Conservation (phyloP, 108 stramenopile genomes). For the Parietichytrium sp. region DNA sequence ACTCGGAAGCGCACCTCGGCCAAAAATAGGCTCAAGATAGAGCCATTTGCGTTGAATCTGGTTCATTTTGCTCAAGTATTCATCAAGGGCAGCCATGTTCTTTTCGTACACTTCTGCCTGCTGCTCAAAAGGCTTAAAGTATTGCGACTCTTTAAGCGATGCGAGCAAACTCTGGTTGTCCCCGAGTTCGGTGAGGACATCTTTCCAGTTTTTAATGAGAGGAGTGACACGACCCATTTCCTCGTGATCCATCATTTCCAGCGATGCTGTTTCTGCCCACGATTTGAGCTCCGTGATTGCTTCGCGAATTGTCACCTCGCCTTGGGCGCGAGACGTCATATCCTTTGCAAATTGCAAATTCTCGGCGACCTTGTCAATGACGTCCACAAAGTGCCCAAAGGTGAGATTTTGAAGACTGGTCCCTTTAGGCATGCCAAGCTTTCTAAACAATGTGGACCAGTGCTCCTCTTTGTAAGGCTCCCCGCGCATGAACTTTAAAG, state of each 20-base stretch:
- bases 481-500: conserved; percentile 64
- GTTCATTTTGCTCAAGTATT: conserved; percentile 41
- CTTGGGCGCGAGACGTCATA: conserved; percentile 62
- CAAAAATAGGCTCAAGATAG: conserved; percentile 71
- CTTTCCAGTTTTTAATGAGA: conserved; percentile 68
- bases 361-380: conserved; percentile 40
- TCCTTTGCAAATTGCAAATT: conserved; percentile 65
- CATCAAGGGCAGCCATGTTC: conserved; percentile 43
- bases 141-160: conserved; percentile 64
- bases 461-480: conserved; percentile 71
- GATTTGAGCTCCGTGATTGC: conserved; percentile 64
- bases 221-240: conserved; percentile 50
- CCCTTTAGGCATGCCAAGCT: conserved; percentile 57
- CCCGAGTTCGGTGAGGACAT: conserved; percentile 67
- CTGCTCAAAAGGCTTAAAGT: conserved; percentile 67
- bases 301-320: conserved; percentile 68
- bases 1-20: conserved; percentile 61
- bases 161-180: conserved; percentile 69
- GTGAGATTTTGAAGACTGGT: conserved; percentile 60
- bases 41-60: conserved; percentile 67
- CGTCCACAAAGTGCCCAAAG: conserved; percentile 59
- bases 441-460: conserved; percentile 62
- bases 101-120: conserved; percentile 55
- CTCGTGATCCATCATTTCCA: conserved; percentile 59
- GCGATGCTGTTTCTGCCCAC: conserved; percentile 63